Evolutionary conservation across 768 basidiomycete species (phyloP), one percentile per base, ranked within the genome.

Genomic region (Cubamyces lactineus): DNA sequence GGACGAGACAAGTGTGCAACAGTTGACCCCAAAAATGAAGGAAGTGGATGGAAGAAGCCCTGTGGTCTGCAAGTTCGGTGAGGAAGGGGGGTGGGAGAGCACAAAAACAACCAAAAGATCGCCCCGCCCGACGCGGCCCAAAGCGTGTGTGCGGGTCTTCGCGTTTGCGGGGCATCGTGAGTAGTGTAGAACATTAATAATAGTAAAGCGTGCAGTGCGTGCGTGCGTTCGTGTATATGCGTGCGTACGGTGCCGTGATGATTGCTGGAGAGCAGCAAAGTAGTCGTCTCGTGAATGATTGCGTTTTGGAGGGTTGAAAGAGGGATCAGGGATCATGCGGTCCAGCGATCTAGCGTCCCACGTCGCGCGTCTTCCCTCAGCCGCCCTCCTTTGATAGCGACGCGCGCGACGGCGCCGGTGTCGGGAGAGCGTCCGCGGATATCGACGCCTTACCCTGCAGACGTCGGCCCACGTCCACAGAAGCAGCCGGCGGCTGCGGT

Each of bases 211-310:
- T 65, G 63, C 63, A 42, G 59, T 64, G 61, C 66, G 63, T 63
- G 51, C 62, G 56, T 61, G 66, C 64, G 61, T 54, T 63, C 63
- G 63, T 66, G 64, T 63, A 58, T 66, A 39, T 66, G 67, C 62
- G 67, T 68, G 67, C 63, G 66, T 68, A 64, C 67, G 64, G 56
- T 65, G 67, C 60, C 62, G 60, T 66, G 56, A 61, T 62, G 62
- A 48, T 30, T 65, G 64, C 59, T 21, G 13, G 54, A 34, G 23
- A 60, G 66, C 62, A 60, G 66, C 62, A 60, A 42, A 52, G 40
- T 48, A 15, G 60, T 61, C 61, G 66, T 62, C 59, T 61, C 63
- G 66, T 67, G 54, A 61, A 64, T 64, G 61, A 52, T 59, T 52
- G 23, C 45, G 42, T 51, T 53, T 56, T 49, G 43, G 43, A 53